phyloP scores from a whole-genome alignment of 441 rosid species.

The Pelargonium citronellum region DNA sequence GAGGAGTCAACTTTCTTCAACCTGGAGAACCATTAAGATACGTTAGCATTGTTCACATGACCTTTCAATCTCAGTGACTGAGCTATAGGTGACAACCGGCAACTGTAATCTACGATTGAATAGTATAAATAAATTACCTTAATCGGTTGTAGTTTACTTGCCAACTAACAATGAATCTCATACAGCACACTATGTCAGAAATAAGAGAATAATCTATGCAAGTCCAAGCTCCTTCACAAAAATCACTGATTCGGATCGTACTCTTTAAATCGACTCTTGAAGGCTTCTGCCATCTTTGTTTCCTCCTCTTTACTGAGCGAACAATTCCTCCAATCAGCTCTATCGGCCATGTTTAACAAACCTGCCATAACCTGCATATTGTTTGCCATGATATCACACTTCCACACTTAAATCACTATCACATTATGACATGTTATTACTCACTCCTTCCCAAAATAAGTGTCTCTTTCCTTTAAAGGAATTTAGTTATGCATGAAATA shows the following conservation, averaged over 20 bases:
- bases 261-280: slow-evolving; percentile 56
- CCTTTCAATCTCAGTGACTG: neutral
- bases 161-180: neutral
- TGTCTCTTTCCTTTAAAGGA: too few species aligned
- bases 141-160: neutral
- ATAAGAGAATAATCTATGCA: neutral
- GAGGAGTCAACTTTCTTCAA: too few species aligned
- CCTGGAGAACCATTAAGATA: neutral
- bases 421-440: neutral
- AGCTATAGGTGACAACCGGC: neutral
- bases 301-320: slow-evolving; percentile 65
- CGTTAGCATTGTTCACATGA: neutral
- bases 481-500: too few species aligned
- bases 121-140: neutral
- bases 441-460: too few species aligned
- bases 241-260: slow-evolving; percentile 47
- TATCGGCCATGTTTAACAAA: slow-evolving; percentile 66
- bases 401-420: neutral
- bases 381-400: slow-evolving; percentile 3
- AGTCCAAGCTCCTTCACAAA: neutral
- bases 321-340: slow-evolving; percentile 85
- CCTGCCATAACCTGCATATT: slow-evolving; percentile 75
- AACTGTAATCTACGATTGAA: neutral
- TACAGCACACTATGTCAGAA: neutral
- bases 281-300: slow-evolving; percentile 44